These are phyloP conservation scores for Piromyces sp. DNA, from an alignment of 192 early-diverging fungal genomes.

Conservation along the genomic window DNA sequence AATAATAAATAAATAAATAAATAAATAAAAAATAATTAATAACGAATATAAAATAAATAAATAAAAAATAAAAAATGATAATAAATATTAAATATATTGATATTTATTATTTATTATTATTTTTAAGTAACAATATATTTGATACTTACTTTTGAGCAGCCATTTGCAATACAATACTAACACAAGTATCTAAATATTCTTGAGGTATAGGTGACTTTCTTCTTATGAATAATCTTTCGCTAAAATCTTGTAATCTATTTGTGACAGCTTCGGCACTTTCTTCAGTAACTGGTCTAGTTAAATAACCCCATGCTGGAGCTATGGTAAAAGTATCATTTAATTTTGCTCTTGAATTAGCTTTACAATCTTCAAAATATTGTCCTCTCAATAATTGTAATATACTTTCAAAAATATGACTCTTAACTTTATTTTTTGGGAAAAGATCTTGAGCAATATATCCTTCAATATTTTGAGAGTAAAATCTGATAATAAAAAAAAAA, in stretches of 20 bases:
- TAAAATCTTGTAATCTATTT: conserved; percentile 17
- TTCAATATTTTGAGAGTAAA: conserved; percentile 16
- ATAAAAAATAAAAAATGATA: too few relatives aligned
- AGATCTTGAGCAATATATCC: conserved; percentile 15
- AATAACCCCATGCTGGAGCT: conserved; percentile 8
- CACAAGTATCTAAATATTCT: conserved; percentile 19
- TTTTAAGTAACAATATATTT: too few relatives aligned
- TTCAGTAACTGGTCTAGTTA: conserved; percentile 13
- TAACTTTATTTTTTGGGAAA: conserved; percentile 12
- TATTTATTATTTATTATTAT: too few relatives aligned
- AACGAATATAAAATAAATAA: too few relatives aligned
- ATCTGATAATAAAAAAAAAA: not conserved
- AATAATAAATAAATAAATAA: too few relatives aligned
- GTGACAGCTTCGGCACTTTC: conserved; percentile 15
- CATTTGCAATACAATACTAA: conserved; percentile 26
- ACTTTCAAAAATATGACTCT: conserved; percentile 15
- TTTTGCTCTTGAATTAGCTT: conserved; percentile 5
- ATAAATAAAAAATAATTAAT: too few relatives aligned
- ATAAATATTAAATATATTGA: too few relatives aligned
- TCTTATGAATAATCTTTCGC: conserved; percentile 19
- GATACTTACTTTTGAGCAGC: conserved; percentile 18
- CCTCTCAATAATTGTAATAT: conserved; percentile 24
- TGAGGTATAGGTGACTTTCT: conserved; percentile 9
- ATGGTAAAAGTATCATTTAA: conserved; percentile 9
- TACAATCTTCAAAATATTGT: conserved; percentile 21